Evolutionary conservation across 805 yeast genomes (phyloP).

Genomic region (Sugiyamaella chiloensis): DNA sequence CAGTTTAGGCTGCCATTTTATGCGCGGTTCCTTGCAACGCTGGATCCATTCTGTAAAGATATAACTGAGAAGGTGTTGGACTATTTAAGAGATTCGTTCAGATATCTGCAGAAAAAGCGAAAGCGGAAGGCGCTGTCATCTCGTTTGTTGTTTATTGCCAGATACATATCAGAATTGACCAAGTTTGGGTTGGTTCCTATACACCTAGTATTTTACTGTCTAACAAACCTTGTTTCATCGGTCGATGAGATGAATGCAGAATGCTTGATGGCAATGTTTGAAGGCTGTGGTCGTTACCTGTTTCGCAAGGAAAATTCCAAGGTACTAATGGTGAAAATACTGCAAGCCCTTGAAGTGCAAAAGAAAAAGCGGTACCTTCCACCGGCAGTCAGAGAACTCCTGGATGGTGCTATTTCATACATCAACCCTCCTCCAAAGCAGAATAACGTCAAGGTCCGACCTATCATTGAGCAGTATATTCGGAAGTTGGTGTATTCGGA

Average conservation of each 20-base stretch:
- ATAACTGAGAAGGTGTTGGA: constrained; percentile 51
- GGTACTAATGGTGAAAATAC: constrained; percentile 59
- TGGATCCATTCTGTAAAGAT: constrained; percentile 47
- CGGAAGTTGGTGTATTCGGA: constrained; percentile 51
- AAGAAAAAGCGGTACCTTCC: constrained; percentile 49
- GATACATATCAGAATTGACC: constrained; percentile 68
- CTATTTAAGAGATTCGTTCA: constrained; percentile 45
- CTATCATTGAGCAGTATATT: constrained; percentile 40
- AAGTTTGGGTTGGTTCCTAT: constrained; percentile 72
- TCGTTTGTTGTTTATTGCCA: constrained; percentile 37
- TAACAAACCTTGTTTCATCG: constrained; percentile 56
- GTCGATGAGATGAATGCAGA: constrained; percentile 60
- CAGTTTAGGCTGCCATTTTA: constrained; percentile 40
- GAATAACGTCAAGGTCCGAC: constrained; percentile 23
- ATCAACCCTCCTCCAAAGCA: constrained; percentile 34
- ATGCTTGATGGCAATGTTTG: constrained; percentile 65
- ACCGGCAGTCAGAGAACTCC: constrained; percentile 53
- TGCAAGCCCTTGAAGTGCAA: constrained; percentile 51
- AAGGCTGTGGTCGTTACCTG: constrained; percentile 66
- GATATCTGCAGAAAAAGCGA: constrained; percentile 21
- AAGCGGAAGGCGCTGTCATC: constrained; percentile 17
- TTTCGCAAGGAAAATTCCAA: constrained; percentile 54
- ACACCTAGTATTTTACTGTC: constrained; percentile 69
- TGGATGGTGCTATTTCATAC: constrained; percentile 43
- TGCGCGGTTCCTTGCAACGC: constrained; percentile 67